Percentiles rank a stretch among this genome's conserved stretches.
Evolutionary conservation across 257 asterid genomes (phyloP).

Genomic region (Penstemon newberryi): DNA sequence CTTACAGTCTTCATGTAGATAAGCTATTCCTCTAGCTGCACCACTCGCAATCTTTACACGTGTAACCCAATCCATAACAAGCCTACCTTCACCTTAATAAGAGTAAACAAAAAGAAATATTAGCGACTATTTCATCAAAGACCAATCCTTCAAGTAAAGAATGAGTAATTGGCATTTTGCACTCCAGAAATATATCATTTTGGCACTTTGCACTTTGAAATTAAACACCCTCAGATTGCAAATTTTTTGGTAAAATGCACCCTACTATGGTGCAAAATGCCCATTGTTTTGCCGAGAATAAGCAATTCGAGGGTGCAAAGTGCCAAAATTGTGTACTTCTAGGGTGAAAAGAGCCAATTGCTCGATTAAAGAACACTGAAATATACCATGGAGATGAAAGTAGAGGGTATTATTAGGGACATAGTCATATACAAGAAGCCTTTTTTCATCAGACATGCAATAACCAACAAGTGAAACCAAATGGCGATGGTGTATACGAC

Average conservation of each 20-base stretch:
- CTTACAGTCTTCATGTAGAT: slow-evolving; percentile 99
- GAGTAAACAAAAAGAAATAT: slow-evolving; percentile 13
- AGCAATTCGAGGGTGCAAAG: too few relatives aligned
- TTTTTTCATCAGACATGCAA: slow-evolving; percentile 77
- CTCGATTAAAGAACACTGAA: background rate
- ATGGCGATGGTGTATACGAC: slow-evolving; percentile 96
- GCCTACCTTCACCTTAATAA: slow-evolving; percentile 60
- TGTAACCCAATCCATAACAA: slow-evolving; percentile 77
- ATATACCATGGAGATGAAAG: slow-evolving; percentile 95
- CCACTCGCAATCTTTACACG: slow-evolving; percentile 87
- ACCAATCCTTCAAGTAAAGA: slow-evolving; percentile 4
- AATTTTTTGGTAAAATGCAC: too few relatives aligned
- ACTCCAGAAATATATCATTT: too few relatives aligned
- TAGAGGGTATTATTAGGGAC: slow-evolving; percentile 82
- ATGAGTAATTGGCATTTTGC: too few relatives aligned
- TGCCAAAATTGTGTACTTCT: too few relatives aligned
- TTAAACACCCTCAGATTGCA: too few relatives aligned
- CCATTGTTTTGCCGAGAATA: too few relatives aligned
- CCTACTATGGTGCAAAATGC: too few relatives aligned
- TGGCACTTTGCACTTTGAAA: too few relatives aligned
- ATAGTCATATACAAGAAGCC: slow-evolving; percentile 87
- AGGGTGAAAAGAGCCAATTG: too few relatives aligned
- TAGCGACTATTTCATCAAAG: slow-evolving; percentile 11
- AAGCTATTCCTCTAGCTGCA: slow-evolving; percentile 98
- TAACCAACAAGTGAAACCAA: slow-evolving; percentile 94